Conservation (phyloP, 257 asterid genomes). For the Salvia hispanica region DNA sequence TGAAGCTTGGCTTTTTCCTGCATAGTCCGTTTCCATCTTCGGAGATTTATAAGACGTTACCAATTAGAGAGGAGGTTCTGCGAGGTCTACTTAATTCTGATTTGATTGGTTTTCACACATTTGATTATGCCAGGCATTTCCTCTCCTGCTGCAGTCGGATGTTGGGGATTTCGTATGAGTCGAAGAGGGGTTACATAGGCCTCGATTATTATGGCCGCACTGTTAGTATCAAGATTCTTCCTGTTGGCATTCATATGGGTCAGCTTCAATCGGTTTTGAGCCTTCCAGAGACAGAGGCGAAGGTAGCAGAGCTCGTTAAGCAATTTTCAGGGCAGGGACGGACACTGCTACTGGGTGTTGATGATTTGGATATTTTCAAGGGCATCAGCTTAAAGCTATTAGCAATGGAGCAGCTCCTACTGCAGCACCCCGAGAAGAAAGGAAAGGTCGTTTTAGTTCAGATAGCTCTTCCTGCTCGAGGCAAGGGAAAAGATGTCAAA, state of each 20-base stretch:
- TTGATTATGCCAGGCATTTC: conserved; percentile 87
- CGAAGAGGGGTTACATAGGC: conserved; percentile 88
- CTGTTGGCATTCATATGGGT: conserved; percentile 89
- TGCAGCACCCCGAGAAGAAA: conserved; percentile 78
- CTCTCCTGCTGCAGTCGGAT: conserved; percentile 88
- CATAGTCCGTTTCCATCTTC: no score
- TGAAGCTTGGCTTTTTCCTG: no score
- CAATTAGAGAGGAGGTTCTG: conserved; percentile 74
- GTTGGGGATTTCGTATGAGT: conserved; percentile 81
- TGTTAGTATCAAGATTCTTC: conserved; percentile 86
- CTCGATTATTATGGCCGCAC: conserved; percentile 90
- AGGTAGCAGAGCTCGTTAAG: conserved; percentile 61
- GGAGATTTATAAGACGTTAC: conserved; percentile 60
- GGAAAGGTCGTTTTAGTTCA: conserved; percentile 87
- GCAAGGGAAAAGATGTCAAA: conserved; percentile 79
- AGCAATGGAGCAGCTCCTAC: conserved; percentile 82
- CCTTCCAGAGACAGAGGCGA: conserved; percentile 60
- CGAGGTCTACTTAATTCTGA: conserved; percentile 81
- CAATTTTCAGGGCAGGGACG: conserved; percentile 58
- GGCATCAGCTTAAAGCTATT: conserved; percentile 79
- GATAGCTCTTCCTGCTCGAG: conserved; percentile 89
- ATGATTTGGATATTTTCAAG: conserved; percentile 88
- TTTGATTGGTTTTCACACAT: conserved; percentile 89
- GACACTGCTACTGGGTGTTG: conserved; percentile 81
- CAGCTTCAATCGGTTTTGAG: conserved; percentile 78